Conservation (phyloP, 257 asterid species). For the Primulina huaijiensis region DNA sequence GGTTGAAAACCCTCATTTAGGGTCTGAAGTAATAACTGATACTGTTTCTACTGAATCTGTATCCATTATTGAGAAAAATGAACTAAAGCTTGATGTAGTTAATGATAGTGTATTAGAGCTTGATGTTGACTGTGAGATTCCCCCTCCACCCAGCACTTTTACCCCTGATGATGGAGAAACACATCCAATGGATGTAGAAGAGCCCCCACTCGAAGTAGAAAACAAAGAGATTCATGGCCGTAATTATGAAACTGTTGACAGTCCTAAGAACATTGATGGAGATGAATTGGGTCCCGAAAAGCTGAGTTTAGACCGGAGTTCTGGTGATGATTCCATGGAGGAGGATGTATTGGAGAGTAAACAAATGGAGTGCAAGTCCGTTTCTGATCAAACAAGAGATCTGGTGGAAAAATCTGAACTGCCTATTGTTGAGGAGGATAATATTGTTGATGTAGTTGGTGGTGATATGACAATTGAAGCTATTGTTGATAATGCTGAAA, state of each 20-base stretch:
- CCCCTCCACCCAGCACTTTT: constrained; percentile 37
- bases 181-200: constrained; percentile 56
- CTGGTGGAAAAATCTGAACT: constrained; percentile 35
- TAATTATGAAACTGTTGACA: constrained; percentile 33
- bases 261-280: constrained; percentile 32
- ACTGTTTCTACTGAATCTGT: constrained; percentile 70
- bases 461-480: constrained; percentile 41
- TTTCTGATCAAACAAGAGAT: constrained; percentile 29
- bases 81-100: constrained; percentile 61
- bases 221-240: constrained; percentile 32
- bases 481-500: constrained; percentile 32
- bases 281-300: constrained; percentile 55
- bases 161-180: constrained; percentile 52
- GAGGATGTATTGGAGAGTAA: constrained; percentile 60
- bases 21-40: constrained; percentile 70
- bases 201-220: constrained; percentile 34
- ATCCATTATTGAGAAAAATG: constrained; percentile 67
- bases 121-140: constrained; percentile 63
- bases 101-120: constrained; percentile 71
- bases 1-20: constrained; percentile 50
- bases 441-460: constrained; percentile 54
- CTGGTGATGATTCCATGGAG: constrained; percentile 86
- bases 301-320: constrained; percentile 55
- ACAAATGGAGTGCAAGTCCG: constrained; percentile 39
- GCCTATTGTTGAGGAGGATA: constrained; percentile 38